Evolutionary conservation across 805 yeast genomes (phyloP).

Genomic region (Cyberlindnera bimundalis): DNA sequence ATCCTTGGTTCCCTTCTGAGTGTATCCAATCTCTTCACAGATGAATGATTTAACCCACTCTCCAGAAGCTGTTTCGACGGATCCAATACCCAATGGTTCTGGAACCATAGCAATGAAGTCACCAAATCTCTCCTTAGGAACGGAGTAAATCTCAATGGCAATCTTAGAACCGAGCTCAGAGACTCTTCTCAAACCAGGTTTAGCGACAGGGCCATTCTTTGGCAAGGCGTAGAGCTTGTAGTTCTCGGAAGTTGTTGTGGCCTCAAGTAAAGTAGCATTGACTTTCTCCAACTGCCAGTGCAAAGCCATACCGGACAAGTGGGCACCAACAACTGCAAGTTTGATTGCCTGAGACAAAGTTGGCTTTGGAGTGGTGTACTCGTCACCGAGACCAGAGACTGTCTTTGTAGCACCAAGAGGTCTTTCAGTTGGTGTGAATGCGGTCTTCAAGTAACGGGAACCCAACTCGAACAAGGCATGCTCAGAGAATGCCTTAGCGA

Average conservation of each 20-base stretch:
- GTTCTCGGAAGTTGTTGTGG: constrained; percentile 65
- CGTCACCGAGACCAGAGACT: constrained; percentile 36
- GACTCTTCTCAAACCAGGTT: constrained; percentile 82
- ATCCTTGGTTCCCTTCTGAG: constrained; percentile 65
- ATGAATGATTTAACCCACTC: constrained; percentile 89
- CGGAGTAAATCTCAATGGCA: constrained; percentile 76
- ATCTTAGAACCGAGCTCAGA: constrained; percentile 51
- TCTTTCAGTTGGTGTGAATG: constrained; percentile 45
- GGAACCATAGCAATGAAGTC: constrained; percentile 85
- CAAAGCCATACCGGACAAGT: constrained; percentile 79
- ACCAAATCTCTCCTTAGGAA: constrained; percentile 78
- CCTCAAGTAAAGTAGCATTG: constrained; percentile 63
- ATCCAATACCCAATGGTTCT: constrained; percentile 92
- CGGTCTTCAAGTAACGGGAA: constrained; percentile 53
- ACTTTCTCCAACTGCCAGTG: constrained; percentile 93
- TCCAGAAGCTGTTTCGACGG: constrained; percentile 79
- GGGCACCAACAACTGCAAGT: constrained; percentile 96
- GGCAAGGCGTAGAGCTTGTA: constrained; percentile 85
- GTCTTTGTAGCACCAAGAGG: constrained; percentile 51
- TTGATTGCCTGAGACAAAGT: constrained; percentile 32
- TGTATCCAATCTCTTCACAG: constrained; percentile 88
- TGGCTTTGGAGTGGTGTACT: constrained; percentile 45
- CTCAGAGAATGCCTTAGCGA: constrained; percentile 81
- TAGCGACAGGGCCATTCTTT: constrained; percentile 71
- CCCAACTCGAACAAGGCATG: constrained; percentile 87